Conservation (phyloP, 106 monocot genomes). For the Phalaenopsis aphrodite region DNA sequence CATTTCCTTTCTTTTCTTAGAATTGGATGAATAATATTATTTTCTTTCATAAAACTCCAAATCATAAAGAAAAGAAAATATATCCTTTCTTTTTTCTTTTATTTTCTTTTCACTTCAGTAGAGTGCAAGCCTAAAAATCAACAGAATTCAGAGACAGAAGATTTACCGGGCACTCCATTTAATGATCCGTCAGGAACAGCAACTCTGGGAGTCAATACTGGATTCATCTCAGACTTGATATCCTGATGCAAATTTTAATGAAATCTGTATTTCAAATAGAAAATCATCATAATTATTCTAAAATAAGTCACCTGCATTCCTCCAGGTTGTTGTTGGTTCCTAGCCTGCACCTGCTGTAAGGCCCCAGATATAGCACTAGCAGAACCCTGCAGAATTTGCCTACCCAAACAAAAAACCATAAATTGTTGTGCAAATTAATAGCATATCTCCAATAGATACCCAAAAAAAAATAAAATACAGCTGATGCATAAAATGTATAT, state of each 20-base stretch:
- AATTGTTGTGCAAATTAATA: not conserved
- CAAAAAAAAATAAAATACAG: not conserved
- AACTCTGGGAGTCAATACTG: conserved; percentile 45
- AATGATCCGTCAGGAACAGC: conserved; percentile 57
- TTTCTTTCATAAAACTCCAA: not conserved
- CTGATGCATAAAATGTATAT: not conserved
- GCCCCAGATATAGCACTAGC: conserved; percentile 34
- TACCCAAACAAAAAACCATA: conserved; percentile 2
- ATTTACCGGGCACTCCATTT: conserved; percentile 58
- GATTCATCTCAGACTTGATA: conserved; percentile 58
- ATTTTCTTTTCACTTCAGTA: not conserved
- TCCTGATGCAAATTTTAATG: conserved; percentile 26
- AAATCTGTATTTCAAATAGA: not conserved
- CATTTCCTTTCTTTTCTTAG: not conserved
- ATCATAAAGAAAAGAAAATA: not conserved
- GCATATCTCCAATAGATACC: not conserved
- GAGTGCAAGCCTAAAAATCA: not conserved
- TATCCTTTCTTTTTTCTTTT: not conserved
- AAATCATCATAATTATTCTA: not conserved
- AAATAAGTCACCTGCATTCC: conserved; percentile 29
- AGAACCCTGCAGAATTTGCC: conserved; percentile 66
- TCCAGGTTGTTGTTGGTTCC: conserved; percentile 47
- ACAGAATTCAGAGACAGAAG: not conserved
- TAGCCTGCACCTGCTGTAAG: conserved; percentile 42
- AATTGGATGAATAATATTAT: not conserved